Evolutionary conservation across 2,329 filamentous ascomycete species (phyloP).

Genomic region (Xylariaceae sp.): DNA sequence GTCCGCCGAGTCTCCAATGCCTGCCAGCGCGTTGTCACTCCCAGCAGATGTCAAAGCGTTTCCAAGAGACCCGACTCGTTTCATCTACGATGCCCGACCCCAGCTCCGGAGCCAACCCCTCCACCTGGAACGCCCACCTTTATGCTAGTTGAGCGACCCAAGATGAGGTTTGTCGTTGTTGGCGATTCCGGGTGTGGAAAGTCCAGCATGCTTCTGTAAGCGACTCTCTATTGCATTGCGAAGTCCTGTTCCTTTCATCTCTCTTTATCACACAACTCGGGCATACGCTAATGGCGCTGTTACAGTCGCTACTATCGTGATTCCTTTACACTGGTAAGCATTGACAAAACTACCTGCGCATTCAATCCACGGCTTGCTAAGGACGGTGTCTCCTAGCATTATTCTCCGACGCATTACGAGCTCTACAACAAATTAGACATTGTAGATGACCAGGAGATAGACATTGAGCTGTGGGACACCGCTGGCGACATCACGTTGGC

Average conservation of each 20-base stretch:
- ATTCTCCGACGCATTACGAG: slow-evolving; percentile 38
- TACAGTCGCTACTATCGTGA: slow-evolving; percentile 39
- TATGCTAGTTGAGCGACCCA: slow-evolving; percentile 26
- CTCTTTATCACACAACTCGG: not conserved
- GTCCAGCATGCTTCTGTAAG: slow-evolving; percentile 39
- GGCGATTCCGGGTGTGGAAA: slow-evolving; percentile 41
- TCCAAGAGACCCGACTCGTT: slow-evolving; percentile 1
- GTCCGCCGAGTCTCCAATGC: slow-evolving; percentile 31
- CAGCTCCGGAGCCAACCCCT: slow-evolving; percentile 16
- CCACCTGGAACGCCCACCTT: slow-evolving; percentile 27
- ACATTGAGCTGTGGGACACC: slow-evolving; percentile 43
- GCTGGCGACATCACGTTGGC: slow-evolving; percentile 35
- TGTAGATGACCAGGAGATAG: slow-evolving; percentile 34
- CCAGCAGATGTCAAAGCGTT: not conserved
- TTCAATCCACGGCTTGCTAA: not conserved
- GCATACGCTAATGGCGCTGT: slow-evolving; percentile 3
- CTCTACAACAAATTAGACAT: slow-evolving; percentile 34
- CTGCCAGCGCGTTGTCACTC: slow-evolving; percentile 26
- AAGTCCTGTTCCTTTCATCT: not conserved
- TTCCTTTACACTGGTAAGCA: slow-evolving; percentile 32
- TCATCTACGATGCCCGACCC: slow-evolving; percentile 2
- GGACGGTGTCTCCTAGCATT: slow-evolving; percentile 19
- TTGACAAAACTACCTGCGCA: not conserved
- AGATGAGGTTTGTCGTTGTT: slow-evolving; percentile 41
- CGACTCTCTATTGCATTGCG: slow-evolving; percentile 2